Evolutionary conservation across 495 filamentous ascomycete species (phyloP).

Genomic region (Tuber aestivum): DNA sequence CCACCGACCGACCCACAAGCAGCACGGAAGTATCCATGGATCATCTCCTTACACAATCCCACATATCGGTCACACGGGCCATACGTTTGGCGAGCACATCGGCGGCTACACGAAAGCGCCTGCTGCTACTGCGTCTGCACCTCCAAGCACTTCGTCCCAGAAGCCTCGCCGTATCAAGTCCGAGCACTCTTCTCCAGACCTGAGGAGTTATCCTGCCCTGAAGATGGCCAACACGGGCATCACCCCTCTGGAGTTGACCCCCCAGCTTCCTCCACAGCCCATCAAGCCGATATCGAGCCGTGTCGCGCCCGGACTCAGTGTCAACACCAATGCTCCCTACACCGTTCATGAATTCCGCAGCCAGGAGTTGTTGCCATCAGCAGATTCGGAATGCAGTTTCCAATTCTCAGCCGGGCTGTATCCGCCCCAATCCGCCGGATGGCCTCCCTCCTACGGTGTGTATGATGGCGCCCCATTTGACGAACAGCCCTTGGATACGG

Average conservation of each 20-base stretch:
- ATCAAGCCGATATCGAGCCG: slow-evolving; percentile 33
- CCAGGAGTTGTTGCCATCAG: slow-evolving; percentile 40
- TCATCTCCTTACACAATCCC: slow-evolving; percentile 42
- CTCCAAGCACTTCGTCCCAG: slow-evolving; percentile 28
- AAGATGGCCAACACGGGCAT: slow-evolving; percentile 38
- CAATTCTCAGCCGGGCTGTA: slow-evolving; percentile 40
- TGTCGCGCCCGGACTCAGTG: slow-evolving; percentile 35
- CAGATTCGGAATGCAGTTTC: slow-evolving; percentile 34
- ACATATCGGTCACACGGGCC: slow-evolving; percentile 39
- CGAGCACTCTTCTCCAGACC: slow-evolving; percentile 42
- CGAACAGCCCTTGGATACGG: slow-evolving; percentile 29
- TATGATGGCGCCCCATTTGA: slow-evolving; percentile 36
- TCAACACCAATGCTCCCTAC: slow-evolving; percentile 40
- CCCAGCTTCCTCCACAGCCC: slow-evolving; percentile 33
- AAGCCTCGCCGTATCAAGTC: slow-evolving; percentile 42
- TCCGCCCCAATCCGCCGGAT: slow-evolving; percentile 39
- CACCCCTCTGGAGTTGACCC: slow-evolving; percentile 39
- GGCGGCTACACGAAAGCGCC: slow-evolving; percentile 34
- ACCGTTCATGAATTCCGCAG: slow-evolving; percentile 36
- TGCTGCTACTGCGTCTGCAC: slow-evolving; percentile 25
- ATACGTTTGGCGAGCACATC: slow-evolving; percentile 42
- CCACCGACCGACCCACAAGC: slow-evolving; percentile 85
- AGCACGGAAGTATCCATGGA: slow-evolving; percentile 51
- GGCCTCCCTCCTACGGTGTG: slow-evolving; percentile 35
- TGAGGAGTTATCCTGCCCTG: slow-evolving; percentile 38